Conservation (phyloP, 2,329 filamentous ascomycete genomes). For the Colletotrichum lentis region DNA sequence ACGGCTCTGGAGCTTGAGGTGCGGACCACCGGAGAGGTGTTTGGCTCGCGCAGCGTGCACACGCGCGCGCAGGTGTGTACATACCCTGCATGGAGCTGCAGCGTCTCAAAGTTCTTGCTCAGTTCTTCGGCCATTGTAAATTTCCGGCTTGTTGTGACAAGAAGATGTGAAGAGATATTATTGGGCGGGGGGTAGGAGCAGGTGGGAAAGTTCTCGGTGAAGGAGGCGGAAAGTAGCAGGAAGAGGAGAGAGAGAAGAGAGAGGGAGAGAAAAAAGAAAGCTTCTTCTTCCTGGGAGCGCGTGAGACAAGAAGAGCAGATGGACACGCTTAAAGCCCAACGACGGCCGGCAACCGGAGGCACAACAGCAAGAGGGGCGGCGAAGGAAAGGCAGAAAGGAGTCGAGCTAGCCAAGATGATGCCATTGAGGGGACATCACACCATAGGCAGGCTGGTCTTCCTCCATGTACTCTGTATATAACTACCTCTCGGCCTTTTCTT, state of each 20-base stretch:
- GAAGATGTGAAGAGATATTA: constrained; percentile 43
- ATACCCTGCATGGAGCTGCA: constrained; percentile 86
- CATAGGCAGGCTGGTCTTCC: background rate
- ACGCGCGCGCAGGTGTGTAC: constrained; percentile 39
- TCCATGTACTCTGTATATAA: constrained; percentile 5
- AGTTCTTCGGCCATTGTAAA: constrained; percentile 54
- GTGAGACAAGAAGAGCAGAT: constrained; percentile 4
- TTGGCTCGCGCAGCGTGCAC: background rate
- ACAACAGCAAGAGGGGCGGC: constrained; percentile 13
- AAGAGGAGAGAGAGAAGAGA: background rate
- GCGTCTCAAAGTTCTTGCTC: constrained; percentile 78
- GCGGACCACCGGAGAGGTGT: background rate
- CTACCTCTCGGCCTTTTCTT: constrained; percentile 2
- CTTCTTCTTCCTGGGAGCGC: constrained; percentile 5
- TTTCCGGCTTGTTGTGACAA: background rate
- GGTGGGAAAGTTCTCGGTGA: background rate
- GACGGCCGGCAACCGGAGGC: constrained; percentile 33
- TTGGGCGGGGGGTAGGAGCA: constrained; percentile 1
- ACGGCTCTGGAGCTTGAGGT: background rate
- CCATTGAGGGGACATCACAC: constrained; percentile 36
- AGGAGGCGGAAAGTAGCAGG: background rate
- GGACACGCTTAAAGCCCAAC: constrained; percentile 14
- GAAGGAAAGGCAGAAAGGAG: constrained; percentile 13
- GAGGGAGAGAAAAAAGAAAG: background rate
- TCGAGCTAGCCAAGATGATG: constrained; percentile 31